phyloP scores from a whole-genome alignment of 257 asterid genomes.

The Rauvolfia tetraphylla region DNA sequence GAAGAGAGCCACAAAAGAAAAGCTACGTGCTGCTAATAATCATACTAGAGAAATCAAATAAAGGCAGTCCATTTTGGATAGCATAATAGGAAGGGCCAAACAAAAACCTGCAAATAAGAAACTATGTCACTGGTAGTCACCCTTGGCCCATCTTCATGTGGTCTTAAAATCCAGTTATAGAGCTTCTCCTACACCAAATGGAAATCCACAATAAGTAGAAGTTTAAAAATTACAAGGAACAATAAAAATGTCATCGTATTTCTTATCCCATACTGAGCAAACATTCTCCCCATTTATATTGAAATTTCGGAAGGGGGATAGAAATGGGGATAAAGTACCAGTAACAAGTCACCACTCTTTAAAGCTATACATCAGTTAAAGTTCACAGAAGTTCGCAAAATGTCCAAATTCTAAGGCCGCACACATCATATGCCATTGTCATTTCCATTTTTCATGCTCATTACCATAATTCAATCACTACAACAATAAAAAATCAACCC shows the following conservation, averaged over 20 bases:
- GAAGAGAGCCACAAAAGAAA: background rate
- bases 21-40: background rate
- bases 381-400: background rate
- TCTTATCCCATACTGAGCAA: background rate
- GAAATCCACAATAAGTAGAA: background rate
- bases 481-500: no score
- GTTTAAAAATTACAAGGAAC: background rate
- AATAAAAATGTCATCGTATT: background rate
- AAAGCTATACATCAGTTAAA: background rate
- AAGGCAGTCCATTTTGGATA: background rate
- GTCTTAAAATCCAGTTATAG: constrained; percentile 48
- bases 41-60: background rate
- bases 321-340: background rate
- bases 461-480: background rate
- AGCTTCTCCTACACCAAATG: constrained; percentile 48
- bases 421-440: background rate
- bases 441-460: background rate
- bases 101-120: constrained; percentile 50
- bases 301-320: no score
- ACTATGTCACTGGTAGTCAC: constrained; percentile 52
- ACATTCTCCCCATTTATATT: background rate
- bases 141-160: constrained; percentile 53
- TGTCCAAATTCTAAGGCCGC: background rate
- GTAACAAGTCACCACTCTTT: background rate
- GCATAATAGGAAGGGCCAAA: background rate